These are phyloP conservation scores for Dictyostelium citrinum DNA, from an alignment of 78 protist genomes.

Conservation along the genomic window DNA sequence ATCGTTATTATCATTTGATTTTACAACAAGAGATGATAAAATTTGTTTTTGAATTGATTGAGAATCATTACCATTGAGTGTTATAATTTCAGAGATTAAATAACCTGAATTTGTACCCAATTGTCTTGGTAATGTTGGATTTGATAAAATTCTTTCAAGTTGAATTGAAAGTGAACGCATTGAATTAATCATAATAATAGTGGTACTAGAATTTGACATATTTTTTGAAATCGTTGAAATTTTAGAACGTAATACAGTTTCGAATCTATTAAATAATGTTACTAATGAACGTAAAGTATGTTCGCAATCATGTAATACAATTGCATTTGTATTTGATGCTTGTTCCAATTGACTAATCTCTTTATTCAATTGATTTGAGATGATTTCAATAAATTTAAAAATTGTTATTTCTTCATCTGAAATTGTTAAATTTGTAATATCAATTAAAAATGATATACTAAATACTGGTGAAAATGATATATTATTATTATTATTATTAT, in stretches of 20 bases:
- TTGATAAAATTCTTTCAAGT: constrained; percentile 6
- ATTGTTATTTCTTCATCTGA: background rate
- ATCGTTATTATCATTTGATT: background rate
- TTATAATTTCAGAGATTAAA: constrained; percentile 2
- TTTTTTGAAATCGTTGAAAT: background rate
- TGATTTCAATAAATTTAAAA: background rate
- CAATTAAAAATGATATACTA: background rate
- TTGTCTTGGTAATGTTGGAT: constrained; percentile 26
- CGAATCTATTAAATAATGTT: background rate
- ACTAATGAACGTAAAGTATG: constrained; percentile 38
- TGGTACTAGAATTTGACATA: background rate
- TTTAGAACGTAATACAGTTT: background rate
- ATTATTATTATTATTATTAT: background rate
- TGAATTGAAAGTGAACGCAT: constrained; percentile 8
- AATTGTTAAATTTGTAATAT: background rate
- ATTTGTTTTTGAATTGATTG: constrained; percentile 15
- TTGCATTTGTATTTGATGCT: background rate
- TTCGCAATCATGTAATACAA: constrained; percentile 41
- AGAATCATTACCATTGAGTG: background rate
- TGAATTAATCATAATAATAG: background rate
- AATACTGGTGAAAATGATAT: background rate
- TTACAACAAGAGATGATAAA: constrained; percentile 8
- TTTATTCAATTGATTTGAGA: background rate
- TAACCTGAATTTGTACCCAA: constrained; percentile 22
- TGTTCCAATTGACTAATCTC: background rate